Base-by-base conservation (phyloP, 192 early-diverging fungal genomes). In the Podila horticola region DNA sequence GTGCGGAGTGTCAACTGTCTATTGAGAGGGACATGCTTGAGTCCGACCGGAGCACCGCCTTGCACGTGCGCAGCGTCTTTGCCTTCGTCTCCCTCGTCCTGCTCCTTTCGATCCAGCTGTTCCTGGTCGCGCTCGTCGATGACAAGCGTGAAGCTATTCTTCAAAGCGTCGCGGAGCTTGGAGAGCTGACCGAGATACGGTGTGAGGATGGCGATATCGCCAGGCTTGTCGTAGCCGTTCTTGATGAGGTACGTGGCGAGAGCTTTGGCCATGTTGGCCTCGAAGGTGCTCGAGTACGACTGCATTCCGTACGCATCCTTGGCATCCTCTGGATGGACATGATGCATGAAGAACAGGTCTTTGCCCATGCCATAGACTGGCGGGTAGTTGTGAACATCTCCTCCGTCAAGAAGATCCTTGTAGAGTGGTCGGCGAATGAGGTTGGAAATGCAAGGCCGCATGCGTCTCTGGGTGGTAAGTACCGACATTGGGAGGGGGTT, bases 141-240 rank as follows among this genome's bases (percentile, higher is more conserved):
- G 11, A 82, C 48, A 7, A 86, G 58, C 36, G 57, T 65, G 41
- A 85, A 74, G 13, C 58, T 65, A 5, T 57, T 72, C 2, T 62
- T 58, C n/a, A 85, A 38, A 10, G 62, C 65, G 12, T 85, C 83
- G 24, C 74, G 65, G 15, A 90, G 74, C 38, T 84, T 84, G 2
- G 83, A 72, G 11, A 83, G 81, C n/a, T 90, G 89, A 12, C 87
- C 89, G 0, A 86, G 70, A 29, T 90, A 90, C 26, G 86, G 86
- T 7, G 89, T 90, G 24, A 90, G 70, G 24, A 90, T 82, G 0
- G 89, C 82, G 60, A 90, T 90, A 26, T 87, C 85, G 0, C 72
- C 82, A 0, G 73, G 75, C 29, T 79, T 57, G 30, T 73, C 69
- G 52, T 88, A 86, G 24, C 89, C 89, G 66, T 88, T 86, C 30